Evolutionary conservation across 23 red algal species (phyloP), one percentile per base, ranked within the genome.

Genomic region (Gracilaria gracilis): DNA sequence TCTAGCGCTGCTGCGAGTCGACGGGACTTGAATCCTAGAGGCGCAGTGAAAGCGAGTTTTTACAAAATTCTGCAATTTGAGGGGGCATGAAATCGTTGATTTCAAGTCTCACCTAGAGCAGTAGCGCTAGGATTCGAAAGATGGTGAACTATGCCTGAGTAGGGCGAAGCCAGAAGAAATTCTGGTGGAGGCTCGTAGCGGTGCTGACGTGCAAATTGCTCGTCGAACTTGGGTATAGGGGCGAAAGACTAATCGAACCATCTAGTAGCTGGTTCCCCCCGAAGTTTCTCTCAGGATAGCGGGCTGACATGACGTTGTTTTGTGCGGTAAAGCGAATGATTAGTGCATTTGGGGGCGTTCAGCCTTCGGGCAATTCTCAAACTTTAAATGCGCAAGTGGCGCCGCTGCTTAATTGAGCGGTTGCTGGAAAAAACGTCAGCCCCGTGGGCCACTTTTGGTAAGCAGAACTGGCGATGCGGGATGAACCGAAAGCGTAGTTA

Each of bases 121-220:
- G 69, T 75, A 75, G 79, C 79, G 92, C 67, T 95, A 86, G 84
- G 92, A 95, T 84, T 84, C 92, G 92, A 95, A 88, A 87, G 92
- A 87, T 95, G 92, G 92, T 95, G 93, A 95, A 86, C 88, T 92
- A 86, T 91, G 74, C 86, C 93, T 92, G 93, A 95, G 93, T 80
- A 95, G 75, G 75, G 86, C 79, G 76, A 95, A 95, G 93, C 93
- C 93, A 75, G 69, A 75, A 75, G 69, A 75, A 75, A 75, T 75
- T 75, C 69, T 75, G 69, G 69, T 75, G 93, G 75, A 91, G 88
- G 93, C 85, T 80, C 61, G 85, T 89, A 85, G 88, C 86, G 93
- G 74, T 96, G 85, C 95, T 96, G 95, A 96, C 95, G 95, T 96
- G 83, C 95, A 96, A 93, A 96, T 96, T 90, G 88, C 75, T 96